Evolutionary conservation across 2,329 filamentous ascomycete genomes (phyloP), one percentile per base, ranked within the genome.

Genomic region (Fonsecaea pedrosoi): DNA sequence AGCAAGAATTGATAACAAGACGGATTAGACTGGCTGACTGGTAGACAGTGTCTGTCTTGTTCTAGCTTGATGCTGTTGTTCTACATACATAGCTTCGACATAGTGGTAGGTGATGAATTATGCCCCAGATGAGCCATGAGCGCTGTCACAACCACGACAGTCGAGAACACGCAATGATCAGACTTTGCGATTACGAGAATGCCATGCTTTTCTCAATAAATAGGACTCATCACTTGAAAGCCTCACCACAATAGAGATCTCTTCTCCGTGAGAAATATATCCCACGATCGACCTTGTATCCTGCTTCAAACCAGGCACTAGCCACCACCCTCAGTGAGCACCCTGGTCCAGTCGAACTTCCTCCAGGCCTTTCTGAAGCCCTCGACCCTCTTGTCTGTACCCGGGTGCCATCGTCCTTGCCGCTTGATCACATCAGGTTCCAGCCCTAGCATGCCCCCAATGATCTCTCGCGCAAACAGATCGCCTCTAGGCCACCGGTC

Each of bases 371-470:
- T 94, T 81, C 87, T 90, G 75, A 96, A 99, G 1, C 82, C 87
- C 2, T 94, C 92, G 0, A 91, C 82, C 72, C 94, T 84, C 40
- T 82, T 75, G 75, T 85, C 83, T 72, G 90, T 90, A 3, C 85
- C 86, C 76, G 86, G 87, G 15, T 84, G 84, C 95, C 95, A 99
- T 65, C 90, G 83, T 0, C 94, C 95, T 79, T 98, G 94, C 78
- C 89, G 91, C 84, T 95, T 97, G 71, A 97, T 89, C 13, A 96
- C 83, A 72, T 96, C 90, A 2, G 91, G 88, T 70, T 89, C 92
- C 30, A 87, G 84, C 78, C 96, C 94, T 60, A 98, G 79, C 88
- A 99, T 98, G 2, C 94, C 95, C 0, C 93, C 95, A 42, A 99
- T 83, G 6, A 97, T 87, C 80, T 98, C 95, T 62, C 95, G 84